Evolutionary conservation across 768 basidiomycete species (phyloP), one percentile per base, ranked within the genome.

Genomic region (Rickenella mellea): DNA sequence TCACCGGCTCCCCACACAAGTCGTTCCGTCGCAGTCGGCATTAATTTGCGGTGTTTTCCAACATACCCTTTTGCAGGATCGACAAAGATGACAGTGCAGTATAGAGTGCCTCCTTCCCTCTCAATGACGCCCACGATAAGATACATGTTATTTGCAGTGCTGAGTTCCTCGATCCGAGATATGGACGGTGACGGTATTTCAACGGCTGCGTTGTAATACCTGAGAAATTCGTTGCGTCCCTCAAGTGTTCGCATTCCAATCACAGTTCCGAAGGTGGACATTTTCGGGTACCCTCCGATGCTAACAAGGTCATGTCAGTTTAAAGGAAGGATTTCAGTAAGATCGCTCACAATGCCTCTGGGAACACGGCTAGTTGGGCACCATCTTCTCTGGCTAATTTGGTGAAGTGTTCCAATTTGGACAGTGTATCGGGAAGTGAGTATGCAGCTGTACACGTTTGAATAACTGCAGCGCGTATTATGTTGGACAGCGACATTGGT

Each of bases 1-100:
- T 78, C 70, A 1, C 80, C 79, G 45, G 67, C 66, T 3, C 76
- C 77, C 80, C 80, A 83, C 26, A 82, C 67, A 11, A 77, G 52
- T 20, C 78, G 62, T 51, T 83, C 81, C 39, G 62, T 48, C 0
- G 64, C 80, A 6, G 81, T 83, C 2, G 80, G 80, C 50, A 77
- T 61, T 19, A 82, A 51, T 60, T 82, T 82, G 12, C 80, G 67
- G 52, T 80, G 76, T 53, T 79, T 79, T 27, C 65, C 76, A n/a
- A 80, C 53, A 21, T 69, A 63, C 1, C 78, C 78, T 31, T 66
- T 49, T 14, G 48, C 45, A 0, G 78, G 75, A 49, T 74, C 68
- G 19, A 79, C 65, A 54, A 78, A 79, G 15, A 78, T 61, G 7
- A 56, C 71, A 0, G 76, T 74, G 55, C 80, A 82, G 48, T 78